Evolutionary conservation across 345 rosid genomes (phyloP).

Genomic region (Citrus glauca): DNA sequence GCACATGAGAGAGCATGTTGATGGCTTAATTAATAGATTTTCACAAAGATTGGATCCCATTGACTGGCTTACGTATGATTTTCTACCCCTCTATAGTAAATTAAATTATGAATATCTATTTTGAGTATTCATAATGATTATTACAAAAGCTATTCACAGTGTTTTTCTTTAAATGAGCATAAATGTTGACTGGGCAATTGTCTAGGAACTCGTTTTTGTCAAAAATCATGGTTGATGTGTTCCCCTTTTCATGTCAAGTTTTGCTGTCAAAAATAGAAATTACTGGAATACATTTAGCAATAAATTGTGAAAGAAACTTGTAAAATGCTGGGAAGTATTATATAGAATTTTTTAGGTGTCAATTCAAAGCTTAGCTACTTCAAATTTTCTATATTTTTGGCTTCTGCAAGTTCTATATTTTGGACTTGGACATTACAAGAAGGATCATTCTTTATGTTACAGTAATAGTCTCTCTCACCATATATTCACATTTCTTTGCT

Average conservation of each 20-base stretch:
- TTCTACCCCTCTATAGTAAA: slow-evolving; percentile 1
- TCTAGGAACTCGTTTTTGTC: neutral
- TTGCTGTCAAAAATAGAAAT: neutral
- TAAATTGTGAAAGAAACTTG: neutral
- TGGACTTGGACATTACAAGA: neutral
- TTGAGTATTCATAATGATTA: neutral
- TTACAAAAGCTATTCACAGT: neutral
- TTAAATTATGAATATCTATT: neutral
- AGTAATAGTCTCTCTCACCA: neutral
- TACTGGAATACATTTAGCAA: neutral
- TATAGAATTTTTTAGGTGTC: neutral
- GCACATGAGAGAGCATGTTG: slow-evolving; percentile 43
- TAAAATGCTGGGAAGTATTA: neutral
- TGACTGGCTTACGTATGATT: slow-evolving; percentile 96
- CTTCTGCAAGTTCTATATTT: neutral
- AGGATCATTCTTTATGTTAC: neutral
- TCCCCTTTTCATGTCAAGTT: slow-evolving; percentile 1
- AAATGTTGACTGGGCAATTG: neutral
- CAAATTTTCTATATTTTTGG: neutral
- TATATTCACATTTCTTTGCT: neutral
- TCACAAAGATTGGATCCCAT: slow-evolving; percentile 90
- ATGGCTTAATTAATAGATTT: slow-evolving; percentile 55
- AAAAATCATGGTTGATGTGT: neutral
- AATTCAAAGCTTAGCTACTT: neutral
- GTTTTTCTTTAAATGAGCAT: neutral